A percentile compares a stretch with the other conserved stretches of the same genome.
These are phyloP conservation scores for Trichocladium uniseriatum DNA, from an alignment of 495 filamentous ascomycete species.

Conservation along the genomic window DNA sequence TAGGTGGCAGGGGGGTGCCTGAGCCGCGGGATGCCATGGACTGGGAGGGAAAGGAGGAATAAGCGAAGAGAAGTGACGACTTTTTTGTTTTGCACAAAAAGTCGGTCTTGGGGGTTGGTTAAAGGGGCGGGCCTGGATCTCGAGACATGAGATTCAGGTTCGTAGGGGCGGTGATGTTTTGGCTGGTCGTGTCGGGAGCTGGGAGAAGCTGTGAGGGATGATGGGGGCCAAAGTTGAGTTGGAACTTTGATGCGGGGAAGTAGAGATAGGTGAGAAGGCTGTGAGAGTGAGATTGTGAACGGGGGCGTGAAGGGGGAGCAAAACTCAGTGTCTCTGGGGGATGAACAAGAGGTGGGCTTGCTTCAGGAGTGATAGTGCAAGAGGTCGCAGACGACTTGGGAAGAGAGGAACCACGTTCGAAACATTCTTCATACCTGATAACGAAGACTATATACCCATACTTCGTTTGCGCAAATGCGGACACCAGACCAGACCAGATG, in stretches of 20 bases:
- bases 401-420: neutral
- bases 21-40: constrained; percentile 24
- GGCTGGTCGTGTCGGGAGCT: too few species aligned
- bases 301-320: too few species aligned
- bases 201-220: too few species aligned
- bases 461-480: constrained; percentile 29
- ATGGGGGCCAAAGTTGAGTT: too few species aligned
- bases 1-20: constrained; percentile 18
- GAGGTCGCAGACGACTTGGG: neutral
- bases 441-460: constrained; percentile 15
- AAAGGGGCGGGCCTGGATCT: constrained; percentile 18
- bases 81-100: too few species aligned
- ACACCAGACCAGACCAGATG: constrained; percentile 9
- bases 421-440: too few species aligned
- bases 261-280: neutral
- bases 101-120: too few species aligned
- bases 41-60: too few species aligned
- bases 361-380: neutral
- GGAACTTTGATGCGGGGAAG: neutral
- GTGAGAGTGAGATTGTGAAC: neutral
- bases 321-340: too few species aligned
- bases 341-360: neutral
- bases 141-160: constrained; percentile 23
- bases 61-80: too few species aligned
- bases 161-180: too few species aligned